A percentile compares a stretch with the other conserved stretches of the same genome.
These are phyloP conservation scores for Alternaria sp. DNA, from an alignment of 2,329 filamentous ascomycete species.

Conservation along the genomic window DNA sequence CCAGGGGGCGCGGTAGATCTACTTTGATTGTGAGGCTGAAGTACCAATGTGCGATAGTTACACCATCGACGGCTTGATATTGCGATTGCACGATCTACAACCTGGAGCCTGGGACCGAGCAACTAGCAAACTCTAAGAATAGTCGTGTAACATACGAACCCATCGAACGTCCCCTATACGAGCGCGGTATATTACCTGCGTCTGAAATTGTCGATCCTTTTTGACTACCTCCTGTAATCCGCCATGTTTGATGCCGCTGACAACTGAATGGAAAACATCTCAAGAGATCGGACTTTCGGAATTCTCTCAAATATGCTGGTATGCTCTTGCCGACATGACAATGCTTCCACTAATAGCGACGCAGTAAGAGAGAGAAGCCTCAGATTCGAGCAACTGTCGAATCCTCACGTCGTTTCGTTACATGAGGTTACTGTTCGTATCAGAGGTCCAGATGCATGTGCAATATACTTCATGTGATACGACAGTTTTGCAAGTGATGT, in stretches of 20 bases:
- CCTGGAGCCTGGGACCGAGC: constrained; percentile 18
- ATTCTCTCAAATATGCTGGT: background rate
- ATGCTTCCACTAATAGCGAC: background rate
- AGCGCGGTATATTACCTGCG: constrained; percentile 16
- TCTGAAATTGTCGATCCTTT: constrained; percentile 8
- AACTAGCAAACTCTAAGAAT: constrained; percentile 19
- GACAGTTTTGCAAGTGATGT: constrained; percentile 17
- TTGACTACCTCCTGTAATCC: background rate
- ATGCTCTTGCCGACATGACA: background rate
- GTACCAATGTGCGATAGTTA: constrained; percentile 21
- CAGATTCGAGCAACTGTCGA: background rate
- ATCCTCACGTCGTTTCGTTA: background rate
- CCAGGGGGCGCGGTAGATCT: constrained; percentile 1
- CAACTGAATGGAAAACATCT: background rate
- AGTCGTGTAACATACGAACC: constrained; percentile 1
- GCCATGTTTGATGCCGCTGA: background rate
- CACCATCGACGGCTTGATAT: constrained; percentile 35
- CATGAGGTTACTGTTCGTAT: constrained; percentile 16
- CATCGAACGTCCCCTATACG: constrained; percentile 1
- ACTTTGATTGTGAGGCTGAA: constrained; percentile 32
- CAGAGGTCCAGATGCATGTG: constrained; percentile 20
- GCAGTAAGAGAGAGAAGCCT: background rate
- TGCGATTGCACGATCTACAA: constrained; percentile 15
- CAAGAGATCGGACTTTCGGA: background rate
- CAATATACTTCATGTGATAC: constrained; percentile 36